These are phyloP conservation scores for Clarireedia hainanense DNA, from an alignment of 2,329 filamentous ascomycete species.

Conservation along the genomic window DNA sequence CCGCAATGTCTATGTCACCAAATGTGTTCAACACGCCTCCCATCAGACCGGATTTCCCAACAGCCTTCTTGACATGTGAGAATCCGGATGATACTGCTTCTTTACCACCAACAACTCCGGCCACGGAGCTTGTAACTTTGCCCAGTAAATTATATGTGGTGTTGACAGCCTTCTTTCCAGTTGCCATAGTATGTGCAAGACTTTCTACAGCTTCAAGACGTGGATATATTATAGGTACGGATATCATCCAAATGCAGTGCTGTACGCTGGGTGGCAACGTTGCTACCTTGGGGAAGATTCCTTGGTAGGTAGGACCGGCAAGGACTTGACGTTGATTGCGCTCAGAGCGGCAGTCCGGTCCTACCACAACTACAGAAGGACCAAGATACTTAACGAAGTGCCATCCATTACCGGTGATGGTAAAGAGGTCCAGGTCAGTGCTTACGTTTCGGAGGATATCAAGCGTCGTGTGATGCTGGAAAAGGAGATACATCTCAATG, in stretches of 20 bases:
- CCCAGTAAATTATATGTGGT: constrained; percentile 94
- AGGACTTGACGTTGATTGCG: constrained; percentile 85
- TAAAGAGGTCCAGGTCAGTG: constrained; percentile 88
- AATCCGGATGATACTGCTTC: constrained; percentile 89
- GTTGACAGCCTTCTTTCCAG: constrained; percentile 93
- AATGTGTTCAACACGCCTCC: constrained; percentile 93
- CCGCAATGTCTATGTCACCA: constrained; percentile 87
- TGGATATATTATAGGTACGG: constrained; percentile 85
- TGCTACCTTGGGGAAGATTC: constrained; percentile 91
- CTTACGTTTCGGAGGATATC: constrained; percentile 86
- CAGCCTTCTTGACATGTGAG: constrained; percentile 89
- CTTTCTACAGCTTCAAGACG: constrained; percentile 87
- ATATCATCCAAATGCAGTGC: constrained; percentile 94
- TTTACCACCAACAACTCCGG: constrained; percentile 91
- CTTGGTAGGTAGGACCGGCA: constrained; percentile 94
- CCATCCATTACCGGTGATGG: constrained; percentile 94
- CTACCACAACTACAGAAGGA: constrained; percentile 81
- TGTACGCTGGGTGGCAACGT: constrained; percentile 87
- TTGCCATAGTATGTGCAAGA: constrained; percentile 82
- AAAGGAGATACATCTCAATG: constrained; percentile 95
- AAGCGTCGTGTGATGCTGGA: constrained; percentile 94
- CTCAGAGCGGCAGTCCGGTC: constrained; percentile 87
- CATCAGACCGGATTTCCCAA: constrained; percentile 94
- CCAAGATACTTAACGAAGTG: constrained; percentile 97
- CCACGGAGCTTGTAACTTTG: constrained; percentile 90